A percentile compares a stretch with the other conserved stretches of the same genome.
Conservation (phyloP, 257 asterid genomes). For the Solanum acaule region DNA sequence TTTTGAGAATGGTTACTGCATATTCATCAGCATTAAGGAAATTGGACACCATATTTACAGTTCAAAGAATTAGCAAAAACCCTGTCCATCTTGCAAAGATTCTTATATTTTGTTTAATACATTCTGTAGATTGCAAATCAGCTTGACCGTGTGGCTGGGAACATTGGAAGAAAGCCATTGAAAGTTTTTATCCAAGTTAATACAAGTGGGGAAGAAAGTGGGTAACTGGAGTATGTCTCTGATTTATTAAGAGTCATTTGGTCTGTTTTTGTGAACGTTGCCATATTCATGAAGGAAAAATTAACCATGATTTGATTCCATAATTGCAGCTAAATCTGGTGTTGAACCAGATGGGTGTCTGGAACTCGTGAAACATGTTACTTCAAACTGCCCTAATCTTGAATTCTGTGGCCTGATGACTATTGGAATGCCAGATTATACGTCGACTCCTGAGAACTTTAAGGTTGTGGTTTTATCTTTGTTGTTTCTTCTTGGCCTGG, state of each 20-base stretch:
- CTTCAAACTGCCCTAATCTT: constrained; percentile 66
- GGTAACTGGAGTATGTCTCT: constrained; percentile 37
- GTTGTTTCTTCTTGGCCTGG: not conserved
- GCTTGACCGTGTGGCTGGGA: constrained; percentile 65
- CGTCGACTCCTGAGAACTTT: constrained; percentile 95
- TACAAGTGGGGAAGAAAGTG: constrained; percentile 97
- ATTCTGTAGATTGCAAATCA: constrained; percentile 65
- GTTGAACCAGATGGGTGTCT: constrained; percentile 69
- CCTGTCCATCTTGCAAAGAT: not conserved
- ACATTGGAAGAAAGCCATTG: constrained; percentile 75
- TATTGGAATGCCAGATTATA: constrained; percentile 93
- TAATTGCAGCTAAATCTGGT: constrained; percentile 74
- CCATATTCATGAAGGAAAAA: not conserved
- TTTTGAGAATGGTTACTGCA: not conserved
- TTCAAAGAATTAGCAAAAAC: not conserved
- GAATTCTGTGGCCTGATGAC: constrained; percentile 93
- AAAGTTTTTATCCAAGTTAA: constrained; percentile 91
- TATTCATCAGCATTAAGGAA: not conserved
- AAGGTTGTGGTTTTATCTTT: constrained; percentile 36
- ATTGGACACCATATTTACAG: not conserved
- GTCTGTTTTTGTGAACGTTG: not conserved
- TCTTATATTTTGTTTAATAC: not conserved
- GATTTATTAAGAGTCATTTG: not conserved
- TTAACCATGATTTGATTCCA: not conserved
- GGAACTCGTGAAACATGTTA: constrained; percentile 61